These are phyloP conservation scores for Pleomassaria siparia DNA, from an alignment of 2,329 filamentous ascomycete species.

Conservation along the genomic window DNA sequence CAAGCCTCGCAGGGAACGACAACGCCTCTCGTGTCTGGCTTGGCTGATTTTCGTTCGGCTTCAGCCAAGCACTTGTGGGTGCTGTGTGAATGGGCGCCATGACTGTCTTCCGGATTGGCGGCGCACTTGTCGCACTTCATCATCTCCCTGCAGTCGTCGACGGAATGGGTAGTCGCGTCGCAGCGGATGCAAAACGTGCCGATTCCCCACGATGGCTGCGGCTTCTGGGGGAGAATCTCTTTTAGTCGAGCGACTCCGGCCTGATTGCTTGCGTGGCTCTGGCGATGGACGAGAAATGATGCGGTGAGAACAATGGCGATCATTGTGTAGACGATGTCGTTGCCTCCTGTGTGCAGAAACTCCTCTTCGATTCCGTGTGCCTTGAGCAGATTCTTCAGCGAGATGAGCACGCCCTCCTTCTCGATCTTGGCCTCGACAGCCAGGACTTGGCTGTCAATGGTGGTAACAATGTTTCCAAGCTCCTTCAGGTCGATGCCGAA, in stretches of 20 bases:
- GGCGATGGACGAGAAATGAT: not conserved
- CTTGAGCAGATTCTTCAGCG: not conserved
- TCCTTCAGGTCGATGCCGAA: constrained; percentile 16
- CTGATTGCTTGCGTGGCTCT: not conserved
- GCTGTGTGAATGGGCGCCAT: not conserved
- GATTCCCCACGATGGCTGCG: not conserved
- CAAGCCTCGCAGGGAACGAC: not conserved
- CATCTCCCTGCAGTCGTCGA: not conserved
- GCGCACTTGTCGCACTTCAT: not conserved
- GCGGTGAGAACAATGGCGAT: not conserved
- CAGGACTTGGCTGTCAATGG: constrained; percentile 21
- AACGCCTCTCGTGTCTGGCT: not conserved
- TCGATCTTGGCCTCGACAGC: constrained; percentile 13
- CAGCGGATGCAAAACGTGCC: not conserved
- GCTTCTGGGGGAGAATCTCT: not conserved
- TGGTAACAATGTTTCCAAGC: constrained; percentile 14
- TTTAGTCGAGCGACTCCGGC: not conserved
- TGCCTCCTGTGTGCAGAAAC: constrained; percentile 7
- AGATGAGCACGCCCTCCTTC: not conserved
- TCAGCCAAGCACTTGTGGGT: not conserved
- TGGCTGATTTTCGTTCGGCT: not conserved
- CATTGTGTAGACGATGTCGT: constrained; percentile 7
- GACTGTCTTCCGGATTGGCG: not conserved
- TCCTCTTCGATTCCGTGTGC: not conserved
- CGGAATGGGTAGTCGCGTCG: not conserved